Base-by-base conservation (phyloP, 495 filamentous ascomycete genomes). In the Lasiosphaeriaceae sp. region DNA sequence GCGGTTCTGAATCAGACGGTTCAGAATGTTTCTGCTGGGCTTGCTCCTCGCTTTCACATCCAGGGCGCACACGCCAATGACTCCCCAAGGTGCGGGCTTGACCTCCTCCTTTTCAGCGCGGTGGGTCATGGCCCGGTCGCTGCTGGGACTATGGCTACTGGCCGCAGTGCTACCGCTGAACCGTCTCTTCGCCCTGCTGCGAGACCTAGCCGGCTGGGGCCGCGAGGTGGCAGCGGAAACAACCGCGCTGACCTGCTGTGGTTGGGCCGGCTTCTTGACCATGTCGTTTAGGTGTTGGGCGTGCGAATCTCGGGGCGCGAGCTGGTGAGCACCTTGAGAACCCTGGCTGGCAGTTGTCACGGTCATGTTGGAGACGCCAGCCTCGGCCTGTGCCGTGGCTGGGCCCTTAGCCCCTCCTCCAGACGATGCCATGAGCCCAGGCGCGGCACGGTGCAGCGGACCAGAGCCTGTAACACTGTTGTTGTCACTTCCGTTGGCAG, bases 41-140 rank as follows among this genome's bases (percentile, higher is more conserved):
- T 96, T 97, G 78, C 91, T 96, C 58, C 94, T 82, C 35, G 94
- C 95, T 73, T 99, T 99, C 54, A 90, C 81, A 77, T 99, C 94
- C 51, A 99, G 74, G 7, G 94, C 94, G 71, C 94, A 99, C 16
- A 99, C 90, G 39, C 94, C 94, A 64, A 99, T 94, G 47, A 82
- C 73, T 17, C 80, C 80, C 63, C 69, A 77, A 1, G 80, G 76
- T 1, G 77, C 74, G 2, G 75, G 71, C 57, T 76, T 79, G n/a
- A 60, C 60, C 63, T 80, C 79, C 59, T 80, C 77, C 54, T 77
- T 79, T 47, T 81, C 75, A 43, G 64, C 70, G 11, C 71, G 56
- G 49, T 74, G 70, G 39, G 71, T 50, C 5, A 70, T 68, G 16
- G 52, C 57, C 20, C 80, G 72, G 14, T 85, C 83, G 55, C 81